A percentile compares a stretch with the other conserved stretches of the same genome.
These are phyloP conservation scores for Mycena amicta DNA, from an alignment of 768 basidiomycete species.

Conservation along the genomic window DNA sequence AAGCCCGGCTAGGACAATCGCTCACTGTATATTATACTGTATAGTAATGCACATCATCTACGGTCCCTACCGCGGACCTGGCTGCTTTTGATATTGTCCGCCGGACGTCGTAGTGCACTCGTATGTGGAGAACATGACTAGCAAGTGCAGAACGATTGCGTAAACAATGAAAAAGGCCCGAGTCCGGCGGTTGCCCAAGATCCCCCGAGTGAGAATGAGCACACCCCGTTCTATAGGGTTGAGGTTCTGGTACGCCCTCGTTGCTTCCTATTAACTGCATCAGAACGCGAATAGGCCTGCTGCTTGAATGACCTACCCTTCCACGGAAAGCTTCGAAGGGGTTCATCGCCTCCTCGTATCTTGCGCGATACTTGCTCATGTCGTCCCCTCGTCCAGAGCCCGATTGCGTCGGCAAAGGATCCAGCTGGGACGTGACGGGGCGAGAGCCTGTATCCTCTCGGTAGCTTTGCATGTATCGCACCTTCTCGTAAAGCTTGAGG, in stretches of 20 bases:
- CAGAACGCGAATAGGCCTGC: background rate
- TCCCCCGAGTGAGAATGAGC: constrained; percentile 78
- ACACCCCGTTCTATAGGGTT: constrained; percentile 91
- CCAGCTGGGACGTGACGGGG: constrained; percentile 63
- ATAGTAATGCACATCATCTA: constrained; percentile 26
- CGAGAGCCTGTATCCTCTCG: constrained; percentile 68
- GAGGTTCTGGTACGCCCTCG: constrained; percentile 87
- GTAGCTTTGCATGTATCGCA: constrained; percentile 98
- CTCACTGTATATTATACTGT: constrained; percentile 18
- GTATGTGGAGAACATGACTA: constrained; percentile 79
- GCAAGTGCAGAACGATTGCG: constrained; percentile 75
- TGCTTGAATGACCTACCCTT: constrained; percentile 58
- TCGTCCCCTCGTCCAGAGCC: constrained; percentile 53
- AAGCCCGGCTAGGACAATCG: constrained; percentile 23
- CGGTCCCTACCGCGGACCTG: constrained; percentile 43
- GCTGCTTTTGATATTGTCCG: constrained; percentile 52
- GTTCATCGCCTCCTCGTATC: constrained; percentile 97
- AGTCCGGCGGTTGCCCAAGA: constrained; percentile 89
- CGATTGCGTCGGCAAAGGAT: constrained; percentile 58
- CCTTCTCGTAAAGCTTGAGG: constrained; percentile 97
- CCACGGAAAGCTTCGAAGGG: constrained; percentile 98
- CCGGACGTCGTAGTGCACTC: constrained; percentile 64
- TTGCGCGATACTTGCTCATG: constrained; percentile 84
- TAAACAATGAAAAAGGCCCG: constrained; percentile 89
- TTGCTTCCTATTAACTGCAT: constrained; percentile 71